These are phyloP conservation scores for Lupinus albus DNA, from an alignment of 306 rosid genomes.

Conservation along the genomic window DNA sequence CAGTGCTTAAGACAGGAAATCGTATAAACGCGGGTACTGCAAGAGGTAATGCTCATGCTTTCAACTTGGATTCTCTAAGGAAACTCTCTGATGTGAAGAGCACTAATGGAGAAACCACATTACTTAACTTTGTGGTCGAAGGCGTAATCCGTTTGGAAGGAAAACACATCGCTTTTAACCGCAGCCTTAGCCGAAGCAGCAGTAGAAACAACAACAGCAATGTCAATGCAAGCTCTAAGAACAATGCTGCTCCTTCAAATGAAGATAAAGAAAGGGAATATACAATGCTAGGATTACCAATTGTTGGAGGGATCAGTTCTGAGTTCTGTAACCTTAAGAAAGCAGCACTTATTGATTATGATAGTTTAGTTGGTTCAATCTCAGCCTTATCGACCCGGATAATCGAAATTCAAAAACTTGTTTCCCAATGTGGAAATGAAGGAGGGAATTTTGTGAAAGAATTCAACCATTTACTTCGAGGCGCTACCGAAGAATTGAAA, in stretches of 20 bases:
- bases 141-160: conserved; percentile 85
- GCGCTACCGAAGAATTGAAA: conserved; percentile 55
- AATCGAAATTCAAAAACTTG: conserved; percentile 44
- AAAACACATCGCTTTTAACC: conserved; percentile 57
- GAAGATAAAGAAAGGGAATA: conserved; percentile 70
- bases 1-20: conserved; percentile 83
- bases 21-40: conserved; percentile 84
- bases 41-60: conserved; percentile 87
- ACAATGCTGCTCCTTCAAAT: conserved; percentile 25
- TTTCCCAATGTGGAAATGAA: conserved; percentile 44
- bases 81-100: conserved; percentile 83
- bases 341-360: conserved; percentile 64
- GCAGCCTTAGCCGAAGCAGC: conserved; percentile 50
- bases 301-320: conserved; percentile 78
- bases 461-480: conserved; percentile 58
- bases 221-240: conserved; percentile 30
- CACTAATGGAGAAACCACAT: conserved; percentile 70
- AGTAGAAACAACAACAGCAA: conserved; percentile 37
- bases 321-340: conserved; percentile 76
- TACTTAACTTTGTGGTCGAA: conserved; percentile 88
- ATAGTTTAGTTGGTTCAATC: conserved; percentile 45
- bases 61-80: conserved; percentile 67
- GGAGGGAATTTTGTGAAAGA: conserved; percentile 59
- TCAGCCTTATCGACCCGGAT: conserved; percentile 48
- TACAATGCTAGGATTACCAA: conserved; percentile 64